Evolutionary conservation across 495 filamentous ascomycete species (phyloP), one percentile per base, ranked within the genome.

Genomic region (Penicillium malachiteum): DNA sequence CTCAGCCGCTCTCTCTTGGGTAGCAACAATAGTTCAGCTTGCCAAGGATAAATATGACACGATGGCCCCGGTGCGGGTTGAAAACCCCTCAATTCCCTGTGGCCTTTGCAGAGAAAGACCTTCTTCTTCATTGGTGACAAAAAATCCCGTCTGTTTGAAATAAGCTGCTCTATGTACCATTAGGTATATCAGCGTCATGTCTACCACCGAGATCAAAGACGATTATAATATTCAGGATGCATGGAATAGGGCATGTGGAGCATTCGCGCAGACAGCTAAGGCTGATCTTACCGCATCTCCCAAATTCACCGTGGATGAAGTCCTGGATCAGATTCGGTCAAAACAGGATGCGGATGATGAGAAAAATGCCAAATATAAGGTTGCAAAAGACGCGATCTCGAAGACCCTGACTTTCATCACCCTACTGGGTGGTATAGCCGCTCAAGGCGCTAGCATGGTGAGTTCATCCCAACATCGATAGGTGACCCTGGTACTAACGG

Each of bases 181-280:
- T 21, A 7, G 13, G 6, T 40, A 31, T 14, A 32, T 51, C 12
- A 18, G n/a, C 34, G 13, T 42, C 1, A 59, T 59, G 57, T 50
- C 48, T 5, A 12, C 13, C 7, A 8, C 14, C 39, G 47, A 39
- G 51, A 40, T 14, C 6, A 16, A 40, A 11, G 50, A 58, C 16
- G 58, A 61, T 3, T 64, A 64, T 30, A 61, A 64, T 13, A 21
- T 64, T 26, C 62, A 61, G 31, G 62, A 58, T 35, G 62, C 58
- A n/a, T 64, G 62, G 62, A 44, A 61, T 46, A 50, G 30, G 21
- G 62, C 32, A 7, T 64, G 62, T 48, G 32, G 26, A 3, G 44
- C 62, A 0, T 64, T 64, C 34, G 62, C 62, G 16, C 38, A 61
- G 18, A 64, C 52, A 21, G 44, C 62, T 8, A 61, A 53, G 31